Evolutionary conservation across 106 monocot genomes (phyloP).

Genomic region (Alisma plantagoaquatica): DNA sequence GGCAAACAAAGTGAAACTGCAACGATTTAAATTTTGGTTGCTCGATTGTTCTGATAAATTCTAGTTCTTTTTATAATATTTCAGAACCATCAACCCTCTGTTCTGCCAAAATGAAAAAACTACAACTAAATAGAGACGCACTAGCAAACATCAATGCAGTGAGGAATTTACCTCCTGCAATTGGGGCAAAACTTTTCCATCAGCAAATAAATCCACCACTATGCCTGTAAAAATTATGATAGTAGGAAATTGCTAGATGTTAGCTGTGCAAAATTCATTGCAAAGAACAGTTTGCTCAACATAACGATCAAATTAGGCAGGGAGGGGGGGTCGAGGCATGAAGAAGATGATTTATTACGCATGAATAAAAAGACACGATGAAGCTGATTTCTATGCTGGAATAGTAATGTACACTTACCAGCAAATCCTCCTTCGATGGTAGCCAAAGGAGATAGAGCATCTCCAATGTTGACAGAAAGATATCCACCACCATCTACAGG

Average conservation of each 20-base stretch:
- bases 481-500: conserved; percentile 51
- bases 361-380: neutral
- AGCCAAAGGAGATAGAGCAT: conserved; percentile 67
- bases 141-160: too few species aligned
- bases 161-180: conserved; percentile 53
- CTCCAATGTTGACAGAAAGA: conserved; percentile 60
- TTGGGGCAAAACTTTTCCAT: conserved; percentile 77
- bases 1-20: too few species aligned
- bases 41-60: too few species aligned
- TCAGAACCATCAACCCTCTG: too few species aligned
- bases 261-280: neutral
- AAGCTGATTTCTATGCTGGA: neutral
- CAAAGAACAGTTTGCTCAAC: neutral
- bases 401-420: conserved; percentile 31
- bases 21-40: too few species aligned
- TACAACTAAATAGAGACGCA: too few species aligned
- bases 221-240: conserved; percentile 37
- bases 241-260: neutral
- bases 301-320: neutral
- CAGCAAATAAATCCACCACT: conserved; percentile 78
- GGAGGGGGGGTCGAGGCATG: neutral
- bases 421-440: conserved; percentile 80
- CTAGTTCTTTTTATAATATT: too few species aligned
- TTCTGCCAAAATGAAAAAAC: neutral
- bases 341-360: neutral